Evolutionary conservation across 108 stramenopile genomes (phyloP).

Genomic region (Mayamaea pseudoterrestris): DNA sequence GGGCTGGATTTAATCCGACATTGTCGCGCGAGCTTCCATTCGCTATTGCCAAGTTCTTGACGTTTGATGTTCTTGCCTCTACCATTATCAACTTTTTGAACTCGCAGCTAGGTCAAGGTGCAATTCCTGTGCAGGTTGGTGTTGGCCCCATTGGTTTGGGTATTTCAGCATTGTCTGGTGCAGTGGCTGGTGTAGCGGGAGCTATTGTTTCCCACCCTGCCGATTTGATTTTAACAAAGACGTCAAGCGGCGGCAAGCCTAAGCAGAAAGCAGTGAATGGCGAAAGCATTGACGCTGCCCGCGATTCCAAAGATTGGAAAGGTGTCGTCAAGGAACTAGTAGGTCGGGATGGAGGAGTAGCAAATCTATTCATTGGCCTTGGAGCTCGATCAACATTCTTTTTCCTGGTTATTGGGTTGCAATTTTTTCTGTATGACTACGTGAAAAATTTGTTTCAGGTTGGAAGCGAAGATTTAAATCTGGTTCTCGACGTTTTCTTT

Average conservation of each 20-base stretch:
- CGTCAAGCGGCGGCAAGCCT: constrained; percentile 14
- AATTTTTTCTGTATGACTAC: constrained; percentile 87
- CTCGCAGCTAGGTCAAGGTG: constrained; percentile 31
- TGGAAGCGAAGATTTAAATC: constrained; percentile 71
- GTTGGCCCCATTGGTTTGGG: constrained; percentile 55
- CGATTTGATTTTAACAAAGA: constrained; percentile 78
- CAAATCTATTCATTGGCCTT: constrained; percentile 72
- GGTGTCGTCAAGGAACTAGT: constrained; percentile 54
- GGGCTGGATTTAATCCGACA: constrained; percentile 62
- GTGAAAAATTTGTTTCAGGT: constrained; percentile 72
- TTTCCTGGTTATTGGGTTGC: constrained; percentile 83
- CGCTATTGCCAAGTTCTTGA: constrained; percentile 74
- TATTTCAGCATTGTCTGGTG: constrained; percentile 67
- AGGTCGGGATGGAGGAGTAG: constrained; percentile 50
- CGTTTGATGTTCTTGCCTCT: constrained; percentile 64
- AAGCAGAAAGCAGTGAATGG: constrained; percentile 24
- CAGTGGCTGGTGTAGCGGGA: constrained; percentile 69
- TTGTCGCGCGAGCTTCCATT: constrained; percentile 80
- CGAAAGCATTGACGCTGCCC: not conserved
- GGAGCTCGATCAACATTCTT: constrained; percentile 69
- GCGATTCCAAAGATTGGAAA: constrained; percentile 43
- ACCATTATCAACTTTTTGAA: constrained; percentile 41
- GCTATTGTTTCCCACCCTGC: constrained; percentile 75
- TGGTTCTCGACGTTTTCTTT: constrained; percentile 86
- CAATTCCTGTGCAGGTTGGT: constrained; percentile 62